These are phyloP conservation scores for Tricholoma saponaceum DNA, from an alignment of 768 basidiomycete genomes.

Conservation along the genomic window DNA sequence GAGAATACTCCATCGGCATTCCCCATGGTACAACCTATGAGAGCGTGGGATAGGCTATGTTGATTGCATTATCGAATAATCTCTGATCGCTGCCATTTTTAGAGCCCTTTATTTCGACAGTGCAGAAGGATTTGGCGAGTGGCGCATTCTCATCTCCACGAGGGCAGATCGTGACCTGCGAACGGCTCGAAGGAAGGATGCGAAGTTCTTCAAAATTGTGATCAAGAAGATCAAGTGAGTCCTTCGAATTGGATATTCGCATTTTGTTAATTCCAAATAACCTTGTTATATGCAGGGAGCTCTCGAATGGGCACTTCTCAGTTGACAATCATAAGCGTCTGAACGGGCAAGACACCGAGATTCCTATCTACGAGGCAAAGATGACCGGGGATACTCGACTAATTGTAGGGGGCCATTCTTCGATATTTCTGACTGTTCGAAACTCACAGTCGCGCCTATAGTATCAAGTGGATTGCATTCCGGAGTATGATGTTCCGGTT, in stretches of 20 bases:
- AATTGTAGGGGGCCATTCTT: slow-evolving; percentile 34
- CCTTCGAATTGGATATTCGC: neutral
- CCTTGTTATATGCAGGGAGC: slow-evolving; percentile 39
- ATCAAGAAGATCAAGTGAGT: slow-evolving; percentile 67
- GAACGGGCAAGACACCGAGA: slow-evolving; percentile 34
- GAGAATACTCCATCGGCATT: slow-evolving; percentile 9
- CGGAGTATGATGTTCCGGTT: slow-evolving; percentile 30
- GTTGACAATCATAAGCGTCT: slow-evolving; percentile 63
- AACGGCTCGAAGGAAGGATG: slow-evolving; percentile 40
- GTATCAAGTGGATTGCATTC: slow-evolving; percentile 48
- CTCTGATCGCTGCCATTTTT: neutral
- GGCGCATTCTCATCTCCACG: slow-evolving; percentile 56
- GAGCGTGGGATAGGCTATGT: slow-evolving; percentile 29
- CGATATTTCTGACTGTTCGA: neutral
- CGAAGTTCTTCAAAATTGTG: slow-evolving; percentile 47
- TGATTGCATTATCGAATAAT: neutral
- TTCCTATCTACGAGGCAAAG: slow-evolving; percentile 69
- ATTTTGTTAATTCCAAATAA: neutral
- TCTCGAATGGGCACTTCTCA: slow-evolving; percentile 69
- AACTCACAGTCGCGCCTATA: slow-evolving; percentile 11
- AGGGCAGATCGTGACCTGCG: slow-evolving; percentile 47
- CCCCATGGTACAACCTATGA: slow-evolving; percentile 53
- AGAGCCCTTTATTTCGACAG: slow-evolving; percentile 56
- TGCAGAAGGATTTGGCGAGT: slow-evolving; percentile 57
- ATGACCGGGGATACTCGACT: slow-evolving; percentile 51